Percentiles rank a stretch among this genome's conserved stretches.
These are phyloP conservation scores for Geranium brycei DNA, from an alignment of 345 rosid genomes.

Conservation along the genomic window DNA sequence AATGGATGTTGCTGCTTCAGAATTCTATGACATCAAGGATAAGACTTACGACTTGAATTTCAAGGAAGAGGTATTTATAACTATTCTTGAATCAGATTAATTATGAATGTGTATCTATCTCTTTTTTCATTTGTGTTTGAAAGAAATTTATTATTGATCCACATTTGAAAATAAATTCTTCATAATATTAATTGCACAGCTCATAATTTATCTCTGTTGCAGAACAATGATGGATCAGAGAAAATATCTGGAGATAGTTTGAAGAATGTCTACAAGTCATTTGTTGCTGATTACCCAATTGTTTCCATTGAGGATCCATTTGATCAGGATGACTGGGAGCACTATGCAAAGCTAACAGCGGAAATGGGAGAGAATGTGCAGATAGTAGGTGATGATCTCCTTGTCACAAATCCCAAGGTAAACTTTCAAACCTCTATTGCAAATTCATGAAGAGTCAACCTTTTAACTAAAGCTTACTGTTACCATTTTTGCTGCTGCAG, in stretches of 20 bases:
- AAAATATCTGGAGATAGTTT: constrained; percentile 52
- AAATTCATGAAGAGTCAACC: background rate
- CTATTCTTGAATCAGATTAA: background rate
- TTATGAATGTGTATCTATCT: background rate
- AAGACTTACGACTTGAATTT: constrained; percentile 79
- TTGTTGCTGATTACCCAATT: constrained; percentile 43
- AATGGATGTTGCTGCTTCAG: constrained; percentile 70
- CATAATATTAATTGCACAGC: background rate
- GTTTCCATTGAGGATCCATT: constrained; percentile 65
- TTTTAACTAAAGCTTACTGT: background rate
- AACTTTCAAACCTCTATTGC: background rate
- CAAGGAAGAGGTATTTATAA: constrained; percentile 55
- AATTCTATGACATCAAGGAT: constrained; percentile 55
- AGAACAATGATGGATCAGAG: constrained; percentile 53
- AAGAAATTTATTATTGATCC: no score
- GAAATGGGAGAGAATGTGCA: constrained; percentile 53
- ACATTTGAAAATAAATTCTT: no score
- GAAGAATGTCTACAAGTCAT: constrained; percentile 51
- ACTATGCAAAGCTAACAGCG: constrained; percentile 36
- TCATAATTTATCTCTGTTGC: constrained; percentile 5
- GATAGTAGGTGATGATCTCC: constrained; percentile 62
- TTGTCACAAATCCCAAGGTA: constrained; percentile 65
- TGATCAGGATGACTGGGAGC: constrained; percentile 68
- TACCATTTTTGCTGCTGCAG: constrained; percentile 10
- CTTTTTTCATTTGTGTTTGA: no score